phyloP scores from a whole-genome alignment of 306 rosid genomes.

The Inga leiocalycina region DNA sequence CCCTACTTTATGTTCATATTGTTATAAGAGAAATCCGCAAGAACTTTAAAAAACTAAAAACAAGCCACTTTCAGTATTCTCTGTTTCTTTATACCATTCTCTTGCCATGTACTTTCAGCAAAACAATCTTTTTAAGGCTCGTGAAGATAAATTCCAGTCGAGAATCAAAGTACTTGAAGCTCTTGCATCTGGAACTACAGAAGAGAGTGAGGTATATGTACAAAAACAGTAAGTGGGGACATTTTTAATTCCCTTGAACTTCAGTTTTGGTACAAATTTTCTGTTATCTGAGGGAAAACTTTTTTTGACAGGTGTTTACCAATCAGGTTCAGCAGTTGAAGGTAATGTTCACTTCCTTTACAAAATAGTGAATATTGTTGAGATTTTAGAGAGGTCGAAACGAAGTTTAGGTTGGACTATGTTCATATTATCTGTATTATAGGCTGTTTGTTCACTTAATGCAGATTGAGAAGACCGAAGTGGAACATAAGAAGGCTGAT shows the following conservation, averaged over 20 bases:
- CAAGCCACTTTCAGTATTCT: conserved; percentile 25
- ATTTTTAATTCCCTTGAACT: conserved; percentile 20
- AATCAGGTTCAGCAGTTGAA: conserved; percentile 49
- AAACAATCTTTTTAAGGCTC: conserved; percentile 88
- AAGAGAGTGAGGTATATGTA: conserved; percentile 65
- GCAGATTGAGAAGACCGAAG: conserved; percentile 55
- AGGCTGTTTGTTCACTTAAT: conserved; percentile 33
- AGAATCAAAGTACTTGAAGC: conserved; percentile 85
- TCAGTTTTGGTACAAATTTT: conserved; percentile 18
- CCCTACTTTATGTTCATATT: not conserved
- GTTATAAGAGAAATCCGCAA: not conserved
- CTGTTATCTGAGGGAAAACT: conserved; percentile 22
- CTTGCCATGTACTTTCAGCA: conserved; percentile 57
- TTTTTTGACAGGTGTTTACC: conserved; percentile 41
- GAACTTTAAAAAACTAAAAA: not conserved
- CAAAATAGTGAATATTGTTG: not conserved
- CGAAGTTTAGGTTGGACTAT: not conserved
- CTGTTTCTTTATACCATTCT: conserved; percentile 26
- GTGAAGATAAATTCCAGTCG: conserved; percentile 90
- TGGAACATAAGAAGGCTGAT: conserved; percentile 25
- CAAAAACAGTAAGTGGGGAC: conserved; percentile 11
- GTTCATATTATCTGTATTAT: conserved; percentile 26
- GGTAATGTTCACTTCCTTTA: conserved; percentile 39
- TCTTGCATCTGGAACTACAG: conserved; percentile 65
- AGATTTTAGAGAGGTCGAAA: not conserved